Evolutionary conservation across 306 rosid species (phyloP).

Genomic region (Cucurbita moschata): DNA sequence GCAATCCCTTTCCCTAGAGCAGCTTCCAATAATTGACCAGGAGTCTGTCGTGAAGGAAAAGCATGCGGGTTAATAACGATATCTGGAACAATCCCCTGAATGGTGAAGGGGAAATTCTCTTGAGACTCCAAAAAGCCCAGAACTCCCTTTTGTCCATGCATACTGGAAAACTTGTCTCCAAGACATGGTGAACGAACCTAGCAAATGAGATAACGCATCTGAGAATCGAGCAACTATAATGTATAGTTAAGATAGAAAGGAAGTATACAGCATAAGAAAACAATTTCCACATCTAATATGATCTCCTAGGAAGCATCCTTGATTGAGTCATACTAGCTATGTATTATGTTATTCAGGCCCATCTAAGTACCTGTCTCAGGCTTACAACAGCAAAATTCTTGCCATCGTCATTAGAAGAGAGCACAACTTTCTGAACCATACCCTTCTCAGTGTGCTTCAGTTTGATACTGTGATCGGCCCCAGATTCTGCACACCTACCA

Average conservation of each 20-base stretch:
- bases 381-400: conserved; percentile 83
- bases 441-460: conserved; percentile 90
- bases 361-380: conserved; percentile 66
- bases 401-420: conserved; percentile 90
- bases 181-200: conserved; percentile 91
- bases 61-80: conserved; percentile 94
- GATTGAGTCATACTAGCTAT: not conserved
- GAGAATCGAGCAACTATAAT: not conserved
- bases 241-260: not conserved
- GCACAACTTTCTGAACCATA: conserved; percentile 80
- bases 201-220: conserved; percentile 2
- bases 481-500: conserved; percentile 83
- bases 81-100: conserved; percentile 92
- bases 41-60: conserved; percentile 93
- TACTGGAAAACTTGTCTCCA: conserved; percentile 95
- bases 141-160: conserved; percentile 99
- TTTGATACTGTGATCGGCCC: conserved; percentile 76
- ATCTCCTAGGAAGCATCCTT: not conserved
- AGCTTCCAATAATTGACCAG: conserved; percentile 94
- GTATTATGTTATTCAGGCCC: not conserved
- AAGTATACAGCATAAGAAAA: not conserved
- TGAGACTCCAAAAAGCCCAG: conserved; percentile 79
- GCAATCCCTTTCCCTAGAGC: conserved; percentile 97
- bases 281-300: not conserved
- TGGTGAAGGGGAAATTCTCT: conserved; percentile 87